Conservation (phyloP, 768 basidiomycete species). For the Podaxis pistillaris region DNA sequence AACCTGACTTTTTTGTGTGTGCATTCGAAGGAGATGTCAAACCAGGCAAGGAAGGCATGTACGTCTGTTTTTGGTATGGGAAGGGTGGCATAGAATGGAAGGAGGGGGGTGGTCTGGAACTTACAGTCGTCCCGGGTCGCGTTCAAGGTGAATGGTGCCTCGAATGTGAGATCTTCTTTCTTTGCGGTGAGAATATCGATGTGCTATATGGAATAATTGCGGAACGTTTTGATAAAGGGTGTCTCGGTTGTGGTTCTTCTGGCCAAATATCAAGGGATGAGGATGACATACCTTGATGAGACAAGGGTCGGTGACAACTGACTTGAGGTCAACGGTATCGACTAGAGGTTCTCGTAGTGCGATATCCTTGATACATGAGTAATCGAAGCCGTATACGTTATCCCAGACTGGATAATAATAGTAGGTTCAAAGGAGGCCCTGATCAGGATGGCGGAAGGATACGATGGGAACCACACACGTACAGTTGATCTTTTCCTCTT, state of each 20-base stretch:
- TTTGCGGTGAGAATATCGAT: slow-evolving; percentile 89
- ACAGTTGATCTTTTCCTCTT: slow-evolving; percentile 99
- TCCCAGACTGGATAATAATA: slow-evolving; percentile 86
- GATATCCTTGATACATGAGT: slow-evolving; percentile 99
- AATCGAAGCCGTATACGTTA: slow-evolving; percentile 99
- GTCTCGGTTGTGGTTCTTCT: background rate
- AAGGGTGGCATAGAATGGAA: slow-evolving; percentile 8
- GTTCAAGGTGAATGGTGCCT: slow-evolving; percentile 71
- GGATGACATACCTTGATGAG: slow-evolving; percentile 66
- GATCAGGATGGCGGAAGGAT: background rate
- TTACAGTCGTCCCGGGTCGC: slow-evolving; percentile 91
- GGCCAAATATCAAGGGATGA: background rate
- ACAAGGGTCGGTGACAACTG: slow-evolving; percentile 92
- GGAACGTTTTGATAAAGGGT: background rate
- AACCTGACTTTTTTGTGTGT: slow-evolving; percentile 96
- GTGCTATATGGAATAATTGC: slow-evolving; percentile 46
- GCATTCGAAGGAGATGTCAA: slow-evolving; percentile 93
- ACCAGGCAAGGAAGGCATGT: slow-evolving; percentile 99
- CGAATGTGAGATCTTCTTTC: slow-evolving; percentile 94
- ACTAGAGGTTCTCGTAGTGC: slow-evolving; percentile 95
- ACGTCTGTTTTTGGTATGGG: slow-evolving; percentile 53
- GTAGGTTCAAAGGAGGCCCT: background rate
- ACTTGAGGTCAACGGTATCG: slow-evolving; percentile 96
- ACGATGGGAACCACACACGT: slow-evolving; percentile 29
- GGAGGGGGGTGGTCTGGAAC: slow-evolving; percentile 24